Percentiles rank a stretch among this genome's conserved stretches.
Evolutionary conservation across 2,329 filamentous ascomycete species (phyloP).

Genomic region (Myriangium duriaei): DNA sequence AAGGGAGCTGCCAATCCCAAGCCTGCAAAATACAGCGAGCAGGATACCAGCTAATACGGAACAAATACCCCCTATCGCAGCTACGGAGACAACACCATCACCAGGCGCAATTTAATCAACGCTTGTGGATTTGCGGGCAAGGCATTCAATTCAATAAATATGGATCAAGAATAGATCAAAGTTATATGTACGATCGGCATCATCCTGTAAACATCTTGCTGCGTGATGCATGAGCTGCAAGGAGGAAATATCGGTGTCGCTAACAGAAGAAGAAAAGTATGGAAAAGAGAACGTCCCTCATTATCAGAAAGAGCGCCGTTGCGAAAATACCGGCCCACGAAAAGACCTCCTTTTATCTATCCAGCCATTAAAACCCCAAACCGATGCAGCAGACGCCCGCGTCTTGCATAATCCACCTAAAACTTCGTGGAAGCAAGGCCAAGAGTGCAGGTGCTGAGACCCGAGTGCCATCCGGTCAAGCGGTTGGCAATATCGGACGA

Average conservation of each 20-base stretch:
- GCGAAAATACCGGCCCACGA: too few relatives aligned
- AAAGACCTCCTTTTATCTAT: too few relatives aligned
- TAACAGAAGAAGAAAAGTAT: too few relatives aligned
- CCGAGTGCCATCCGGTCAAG: constrained; percentile 28
- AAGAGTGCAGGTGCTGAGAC: constrained; percentile 4
- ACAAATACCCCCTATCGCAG: constrained; percentile 7
- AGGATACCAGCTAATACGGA: constrained; percentile 7
- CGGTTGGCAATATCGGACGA: constrained; percentile 39
- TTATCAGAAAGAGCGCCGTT: too few relatives aligned
- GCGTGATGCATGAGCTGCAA: too few relatives aligned
- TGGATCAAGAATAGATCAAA: neutral
- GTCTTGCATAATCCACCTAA: too few relatives aligned
- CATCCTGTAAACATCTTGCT: neutral
- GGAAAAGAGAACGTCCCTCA: too few relatives aligned
- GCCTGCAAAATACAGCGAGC: constrained; percentile 9
- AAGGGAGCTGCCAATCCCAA: constrained; percentile 42
- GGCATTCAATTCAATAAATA: neutral
- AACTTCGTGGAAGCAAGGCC: too few relatives aligned
- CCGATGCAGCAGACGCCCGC: neutral
- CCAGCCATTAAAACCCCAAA: too few relatives aligned
- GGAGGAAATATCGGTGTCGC: too few relatives aligned
- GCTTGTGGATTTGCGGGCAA: neutral
- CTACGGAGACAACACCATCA: neutral
- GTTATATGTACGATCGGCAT: neutral
- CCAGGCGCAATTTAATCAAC: neutral